Evolutionary conservation across 352 stramenopile species (phyloP).

Genomic region (Globisporangium iwayamae): DNA sequence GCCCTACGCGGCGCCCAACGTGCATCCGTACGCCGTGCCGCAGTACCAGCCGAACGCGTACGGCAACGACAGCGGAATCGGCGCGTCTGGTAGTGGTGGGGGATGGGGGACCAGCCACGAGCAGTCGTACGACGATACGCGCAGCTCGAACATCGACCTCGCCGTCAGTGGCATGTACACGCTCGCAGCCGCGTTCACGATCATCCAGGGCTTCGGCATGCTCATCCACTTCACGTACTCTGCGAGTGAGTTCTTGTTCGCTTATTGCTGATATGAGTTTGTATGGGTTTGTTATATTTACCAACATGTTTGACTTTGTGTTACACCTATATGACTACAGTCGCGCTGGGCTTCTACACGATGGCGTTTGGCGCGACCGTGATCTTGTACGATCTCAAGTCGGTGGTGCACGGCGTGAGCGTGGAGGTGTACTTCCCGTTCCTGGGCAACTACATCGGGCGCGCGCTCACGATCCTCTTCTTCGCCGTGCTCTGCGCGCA

Average conservation of each 20-base stretch:
- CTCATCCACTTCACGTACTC: constrained; percentile 66
- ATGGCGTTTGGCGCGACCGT: constrained; percentile 79
- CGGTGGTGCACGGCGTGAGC: constrained; percentile 75
- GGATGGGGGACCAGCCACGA: constrained; percentile 43
- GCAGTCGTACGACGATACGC: constrained; percentile 35
- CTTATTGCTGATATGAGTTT: background rate
- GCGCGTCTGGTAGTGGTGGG: constrained; percentile 18
- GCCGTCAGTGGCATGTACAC: constrained; percentile 87
- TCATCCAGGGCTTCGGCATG: constrained; percentile 86
- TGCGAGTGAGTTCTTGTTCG: constrained; percentile 31
- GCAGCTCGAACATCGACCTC: constrained; percentile 66
- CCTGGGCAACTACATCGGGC: constrained; percentile 84
- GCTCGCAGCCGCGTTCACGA: constrained; percentile 69
- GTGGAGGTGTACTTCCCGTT: constrained; percentile 86
- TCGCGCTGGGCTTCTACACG: constrained; percentile 73
- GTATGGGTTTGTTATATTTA: background rate
- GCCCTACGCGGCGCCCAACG: constrained; percentile 66
- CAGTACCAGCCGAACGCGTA: constrained; percentile 72
- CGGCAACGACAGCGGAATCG: constrained; percentile 31
- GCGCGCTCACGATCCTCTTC: constrained; percentile 73
- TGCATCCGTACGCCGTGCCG: constrained; percentile 77
- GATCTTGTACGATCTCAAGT: constrained; percentile 86
- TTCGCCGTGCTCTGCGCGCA: constrained; percentile 75
- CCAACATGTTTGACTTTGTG: constrained; percentile 10
- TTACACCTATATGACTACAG: constrained; percentile 20